Evolutionary conservation across 2,329 filamentous ascomycete species (phyloP).

Genomic region (Monosporascus cannonballus): DNA sequence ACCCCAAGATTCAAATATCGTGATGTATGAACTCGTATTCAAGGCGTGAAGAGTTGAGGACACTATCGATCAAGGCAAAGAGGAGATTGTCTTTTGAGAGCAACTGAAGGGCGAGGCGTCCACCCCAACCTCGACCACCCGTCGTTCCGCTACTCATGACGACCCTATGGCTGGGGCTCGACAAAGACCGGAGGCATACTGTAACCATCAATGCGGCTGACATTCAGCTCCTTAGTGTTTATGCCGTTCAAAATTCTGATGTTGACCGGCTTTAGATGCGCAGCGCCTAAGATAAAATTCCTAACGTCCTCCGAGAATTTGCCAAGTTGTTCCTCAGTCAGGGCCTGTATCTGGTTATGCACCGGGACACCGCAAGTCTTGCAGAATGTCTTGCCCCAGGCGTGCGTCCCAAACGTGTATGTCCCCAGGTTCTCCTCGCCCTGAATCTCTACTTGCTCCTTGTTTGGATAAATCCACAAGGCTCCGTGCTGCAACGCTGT

Average conservation of each 20-base stretch:
- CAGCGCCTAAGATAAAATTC: slow-evolving; percentile 6
- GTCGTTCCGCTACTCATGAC: slow-evolving; percentile 2
- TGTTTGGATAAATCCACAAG: slow-evolving; percentile 38
- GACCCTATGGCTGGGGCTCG: slow-evolving; percentile 10
- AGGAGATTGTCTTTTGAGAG: too few relatives aligned
- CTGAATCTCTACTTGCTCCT: slow-evolving; percentile 33
- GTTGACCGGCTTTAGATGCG: slow-evolving; percentile 28
- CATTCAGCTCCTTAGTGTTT: slow-evolving; percentile 25
- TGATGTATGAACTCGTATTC: too few relatives aligned
- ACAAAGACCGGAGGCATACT: slow-evolving; percentile 28
- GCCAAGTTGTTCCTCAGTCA: slow-evolving; percentile 31
- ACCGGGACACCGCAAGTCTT: slow-evolving; percentile 41
- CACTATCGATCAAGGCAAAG: too few relatives aligned
- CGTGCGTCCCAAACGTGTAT: slow-evolving; percentile 30
- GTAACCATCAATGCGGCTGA: slow-evolving; percentile 16
- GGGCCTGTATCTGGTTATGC: slow-evolving; percentile 22
- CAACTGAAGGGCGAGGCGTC: background rate
- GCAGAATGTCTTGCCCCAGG: slow-evolving; percentile 40
- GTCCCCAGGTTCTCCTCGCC: slow-evolving; percentile 32
- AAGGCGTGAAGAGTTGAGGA: too few relatives aligned
- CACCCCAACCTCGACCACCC: background rate
- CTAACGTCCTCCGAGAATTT: slow-evolving; percentile 22
- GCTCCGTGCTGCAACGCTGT: slow-evolving; percentile 30
- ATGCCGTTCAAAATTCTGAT: slow-evolving; percentile 31
- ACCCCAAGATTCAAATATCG: background rate